These are phyloP conservation scores for Thraustochytrium sp. DNA, from an alignment of 352 stramenopile genomes.

Conservation along the genomic window DNA sequence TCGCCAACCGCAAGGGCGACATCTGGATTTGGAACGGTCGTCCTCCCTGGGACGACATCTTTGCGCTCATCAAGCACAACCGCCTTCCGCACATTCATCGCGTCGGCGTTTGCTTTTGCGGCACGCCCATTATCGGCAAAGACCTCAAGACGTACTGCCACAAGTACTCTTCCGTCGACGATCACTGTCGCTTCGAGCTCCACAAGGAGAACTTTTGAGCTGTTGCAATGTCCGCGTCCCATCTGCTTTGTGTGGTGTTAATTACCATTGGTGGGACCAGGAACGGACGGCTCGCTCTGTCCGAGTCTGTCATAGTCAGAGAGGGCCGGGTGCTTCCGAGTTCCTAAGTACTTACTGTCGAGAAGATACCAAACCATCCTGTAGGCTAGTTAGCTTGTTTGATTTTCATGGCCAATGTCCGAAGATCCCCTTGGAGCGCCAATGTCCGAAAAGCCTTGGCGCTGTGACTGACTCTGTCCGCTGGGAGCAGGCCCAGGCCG, in stretches of 20 bases:
- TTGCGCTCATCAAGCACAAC: slow-evolving; percentile 49
- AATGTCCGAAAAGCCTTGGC: no score
- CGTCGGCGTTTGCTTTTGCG: slow-evolving; percentile 56
- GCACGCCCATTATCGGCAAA: slow-evolving; percentile 50
- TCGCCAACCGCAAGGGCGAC: slow-evolving; percentile 48
- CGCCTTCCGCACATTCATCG: slow-evolving; percentile 44
- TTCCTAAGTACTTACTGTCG: no score
- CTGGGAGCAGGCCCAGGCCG: no score
- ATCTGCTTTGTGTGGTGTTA: no score
- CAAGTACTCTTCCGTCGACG: slow-evolving; percentile 46
- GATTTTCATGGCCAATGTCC: no score
- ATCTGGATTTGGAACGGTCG: slow-evolving; percentile 55
- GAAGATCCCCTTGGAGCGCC: no score
- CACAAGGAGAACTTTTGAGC: slow-evolving; percentile 54
- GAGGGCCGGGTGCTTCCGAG: no score
- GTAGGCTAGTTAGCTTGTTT: no score
- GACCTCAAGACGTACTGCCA: slow-evolving; percentile 48
- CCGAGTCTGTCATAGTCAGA: no score
- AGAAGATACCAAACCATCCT: no score
- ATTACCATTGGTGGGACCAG: neutral
- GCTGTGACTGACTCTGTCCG: no score
- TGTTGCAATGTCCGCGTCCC: neutral
- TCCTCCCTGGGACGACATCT: slow-evolving; percentile 53
- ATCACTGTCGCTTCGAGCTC: slow-evolving; percentile 49
- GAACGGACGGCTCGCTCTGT: no score